A percentile compares a stretch with the other conserved stretches of the same genome.
These are phyloP conservation scores for Kalanchoe fedtschenkoi DNA, from an alignment of 164 flowering plant genomes.

Conservation along the genomic window DNA sequence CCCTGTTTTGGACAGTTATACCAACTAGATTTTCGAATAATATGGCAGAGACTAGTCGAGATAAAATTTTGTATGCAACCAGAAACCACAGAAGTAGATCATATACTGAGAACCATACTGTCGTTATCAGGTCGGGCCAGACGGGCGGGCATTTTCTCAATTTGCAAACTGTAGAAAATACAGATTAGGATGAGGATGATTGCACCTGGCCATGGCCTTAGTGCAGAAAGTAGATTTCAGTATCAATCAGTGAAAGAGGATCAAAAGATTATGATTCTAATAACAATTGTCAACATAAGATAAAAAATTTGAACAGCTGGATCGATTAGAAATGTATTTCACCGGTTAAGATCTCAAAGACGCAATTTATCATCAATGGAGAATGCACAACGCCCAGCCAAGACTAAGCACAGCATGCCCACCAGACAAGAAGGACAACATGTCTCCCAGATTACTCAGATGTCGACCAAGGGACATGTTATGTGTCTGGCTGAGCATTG, in stretches of 20 bases:
- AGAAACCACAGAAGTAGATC: background rate
- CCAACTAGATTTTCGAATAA: constrained; percentile 2
- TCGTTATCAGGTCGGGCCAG: background rate
- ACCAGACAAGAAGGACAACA: background rate
- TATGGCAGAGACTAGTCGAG: background rate
- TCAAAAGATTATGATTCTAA: background rate
- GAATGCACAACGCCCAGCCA: background rate
- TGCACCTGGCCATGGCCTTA: too few relatives aligned
- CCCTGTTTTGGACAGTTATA: background rate
- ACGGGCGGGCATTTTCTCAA: background rate
- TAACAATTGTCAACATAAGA: background rate
- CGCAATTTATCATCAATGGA: background rate
- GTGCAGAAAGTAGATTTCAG: background rate
- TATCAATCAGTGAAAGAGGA: too few relatives aligned
- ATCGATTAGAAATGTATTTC: background rate
- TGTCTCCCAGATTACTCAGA: background rate
- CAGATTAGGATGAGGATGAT: too few relatives aligned
- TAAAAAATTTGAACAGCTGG: background rate
- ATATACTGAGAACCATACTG: background rate
- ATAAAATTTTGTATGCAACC: background rate
- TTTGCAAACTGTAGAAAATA: too few relatives aligned
- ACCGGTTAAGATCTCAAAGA: too few relatives aligned
- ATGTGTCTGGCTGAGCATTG: background rate
- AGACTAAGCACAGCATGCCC: background rate
- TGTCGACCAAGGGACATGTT: background rate